Base-by-base conservation (phyloP, 495 filamentous ascomycete genomes). In the Cenococcum geophilum region DNA sequence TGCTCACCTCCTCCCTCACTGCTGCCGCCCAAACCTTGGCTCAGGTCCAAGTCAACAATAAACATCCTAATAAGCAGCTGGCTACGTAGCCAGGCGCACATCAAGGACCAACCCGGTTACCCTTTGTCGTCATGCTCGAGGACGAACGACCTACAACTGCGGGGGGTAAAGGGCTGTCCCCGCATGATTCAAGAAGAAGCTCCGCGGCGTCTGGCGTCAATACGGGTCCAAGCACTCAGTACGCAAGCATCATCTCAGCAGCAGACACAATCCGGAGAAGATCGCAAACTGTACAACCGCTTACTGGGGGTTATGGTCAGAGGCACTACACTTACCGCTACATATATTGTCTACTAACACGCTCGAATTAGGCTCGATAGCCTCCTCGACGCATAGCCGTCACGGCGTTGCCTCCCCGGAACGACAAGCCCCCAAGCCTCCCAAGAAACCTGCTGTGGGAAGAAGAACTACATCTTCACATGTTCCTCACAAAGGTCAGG, bases 401-500 rank as follows among this genome's bases (percentile, higher is more conserved):
- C 42, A 62, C 20, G 35, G 32, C 64, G 21, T 61, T 22, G 27
- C 8, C n/a, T 64, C 67, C 2, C 64, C 64, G 12, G 64, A 65
- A 22, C 60, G 49, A 21, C 56, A 27, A 55, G 21, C 55, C 1
- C 48, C 59, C 6, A 78, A 62, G 82, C 79, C 61, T 32, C 77
- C 83, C n/a, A 85, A 83, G 68, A 91, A 89, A 70, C 89, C 88
- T 12, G 70, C 79, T 22, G 81, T 91, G 73, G 70, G 82, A 47
- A 86, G 89, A 55, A 82, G 89, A 51, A 78, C 84, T 63, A 89
- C 90, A 32, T 87, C 87, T n/a, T 86, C 84, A 9, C 80, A 83
- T 60, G 79, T 81, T 16, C 91, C 89, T 18, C 84, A 92, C 65
- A 86, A 86, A 63, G 88, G 91, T 14, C 89, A 90, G 70, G 83